Evolutionary conservation across 306 rosid genomes (phyloP), one percentile per base, ranked within the genome.

Genomic region (Macrotyloma uniflorum): DNA sequence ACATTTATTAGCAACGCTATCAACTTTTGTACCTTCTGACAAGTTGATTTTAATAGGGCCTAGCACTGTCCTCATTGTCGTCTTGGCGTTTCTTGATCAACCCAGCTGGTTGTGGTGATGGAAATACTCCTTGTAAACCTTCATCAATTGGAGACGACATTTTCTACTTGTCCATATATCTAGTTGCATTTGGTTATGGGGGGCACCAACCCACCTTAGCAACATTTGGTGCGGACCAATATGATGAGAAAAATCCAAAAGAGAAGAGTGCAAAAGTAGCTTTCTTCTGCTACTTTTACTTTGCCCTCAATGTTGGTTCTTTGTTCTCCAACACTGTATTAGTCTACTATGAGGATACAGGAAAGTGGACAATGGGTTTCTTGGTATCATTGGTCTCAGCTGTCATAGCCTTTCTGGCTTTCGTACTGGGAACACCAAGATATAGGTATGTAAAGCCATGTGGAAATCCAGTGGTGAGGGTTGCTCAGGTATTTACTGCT

Each of bases 131-230:
- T 4, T 89, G 93, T 70, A 13, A 16, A 64, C 88, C 86, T 6
- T 23, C 86, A 59, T 79, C 86, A 13, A 2, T 55, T 24, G 93
- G 91, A 22, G 67, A 79, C 4, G 24, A 16, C 62, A 66, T 86
- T 24, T 89, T 89, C 80, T 89, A 89, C 86, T 19, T 87, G 55
- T 89, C 93, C 1, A 84, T 89, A 74, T 89, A 87, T 36, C 76
- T 89, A 6, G 89, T 87, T 0, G 93, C 93, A 7, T 89, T 89
- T 35, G 93, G 93, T 53, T 89, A 89, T 63, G 93, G 93, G 38
- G 93, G 93, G 2, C 91, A 89, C 80, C 93, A 89, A 51, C 93
- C 93, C 22, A 87, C 93, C 15, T 51, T 89, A 1, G 91, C 93
- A 67, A 89, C 93, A 6, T 86, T 89, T 63, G 93, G 93, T 4